Evolutionary conservation across 2,329 filamentous ascomycete species (phyloP).

Genomic region (Alternaria viburni): DNA sequence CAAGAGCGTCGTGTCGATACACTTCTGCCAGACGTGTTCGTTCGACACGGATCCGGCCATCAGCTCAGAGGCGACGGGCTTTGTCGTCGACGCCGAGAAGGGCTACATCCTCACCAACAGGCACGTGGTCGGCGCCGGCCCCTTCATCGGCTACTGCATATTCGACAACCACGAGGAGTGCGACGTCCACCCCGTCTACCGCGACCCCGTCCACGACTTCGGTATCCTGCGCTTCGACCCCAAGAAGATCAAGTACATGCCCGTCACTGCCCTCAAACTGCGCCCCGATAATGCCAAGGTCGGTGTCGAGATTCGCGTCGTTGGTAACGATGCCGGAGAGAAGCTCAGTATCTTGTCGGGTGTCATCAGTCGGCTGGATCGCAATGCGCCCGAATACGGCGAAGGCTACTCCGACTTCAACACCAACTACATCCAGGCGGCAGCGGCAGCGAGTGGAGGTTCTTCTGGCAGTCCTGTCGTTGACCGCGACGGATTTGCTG

Average conservation of each 20-base stretch:
- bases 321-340: slow-evolving; percentile 97
- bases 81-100: slow-evolving; percentile 92
- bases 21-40: slow-evolving; percentile 96
- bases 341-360: slow-evolving; percentile 98
- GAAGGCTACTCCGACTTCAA: slow-evolving; percentile 99
- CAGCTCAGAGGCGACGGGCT: slow-evolving; percentile 94
- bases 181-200: slow-evolving; percentile 94
- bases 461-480: slow-evolving; percentile 99
- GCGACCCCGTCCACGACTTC: slow-evolving; percentile 98
- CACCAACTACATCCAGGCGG: slow-evolving; percentile 95
- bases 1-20: slow-evolving; percentile 95
- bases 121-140: slow-evolving; percentile 92
- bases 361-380: slow-evolving; percentile 92
- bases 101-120: slow-evolving; percentile 68
- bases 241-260: slow-evolving; percentile 96
- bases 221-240: slow-evolving; percentile 96
- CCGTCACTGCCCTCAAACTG: slow-evolving; percentile 77
- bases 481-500: slow-evolving; percentile 88
- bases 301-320: slow-evolving; percentile 92
- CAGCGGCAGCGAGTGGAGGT: slow-evolving; percentile 93
- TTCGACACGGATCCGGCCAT: slow-evolving; percentile 97
- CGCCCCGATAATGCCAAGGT: slow-evolving; percentile 87
- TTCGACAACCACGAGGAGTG: slow-evolving; percentile 99
- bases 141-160: slow-evolving; percentile 97
- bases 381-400: slow-evolving; percentile 93